Evolutionary conservation across 139 green algal species (phyloP).

Genomic region (Coelastrella sp.): DNA sequence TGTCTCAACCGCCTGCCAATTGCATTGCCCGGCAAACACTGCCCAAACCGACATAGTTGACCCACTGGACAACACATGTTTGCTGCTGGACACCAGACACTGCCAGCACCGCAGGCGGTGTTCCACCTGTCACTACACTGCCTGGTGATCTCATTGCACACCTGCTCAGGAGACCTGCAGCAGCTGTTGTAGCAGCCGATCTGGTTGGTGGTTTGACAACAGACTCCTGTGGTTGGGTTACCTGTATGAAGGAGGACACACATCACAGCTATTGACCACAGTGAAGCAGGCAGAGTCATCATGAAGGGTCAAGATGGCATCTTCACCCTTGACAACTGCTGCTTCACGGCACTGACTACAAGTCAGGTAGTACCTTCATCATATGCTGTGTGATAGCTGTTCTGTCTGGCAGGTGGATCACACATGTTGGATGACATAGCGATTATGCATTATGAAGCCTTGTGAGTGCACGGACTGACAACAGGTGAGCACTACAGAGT

Average conservation of each 20-base stretch:
- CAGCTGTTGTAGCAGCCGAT: constrained; percentile 10
- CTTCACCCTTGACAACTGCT: no score
- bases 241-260: background rate
- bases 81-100: constrained; percentile 10
- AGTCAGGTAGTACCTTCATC: no score
- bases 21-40: background rate
- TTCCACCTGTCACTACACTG: constrained; percentile 6
- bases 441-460: no score
- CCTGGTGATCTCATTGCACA: constrained; percentile 14
- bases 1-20: background rate
- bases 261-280: background rate
- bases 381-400: no score
- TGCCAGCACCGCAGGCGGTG: background rate
- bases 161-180: background rate
- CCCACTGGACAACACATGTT: constrained; percentile 15
- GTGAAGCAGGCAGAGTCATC: background rate
- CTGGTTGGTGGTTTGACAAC: background rate
- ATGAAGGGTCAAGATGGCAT: no score
- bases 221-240: background rate
- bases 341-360: no score
- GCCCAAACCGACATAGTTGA: background rate
- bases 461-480: no score
- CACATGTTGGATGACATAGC: no score
- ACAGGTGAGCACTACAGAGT: background rate
- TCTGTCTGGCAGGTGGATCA: no score